A percentile compares a stretch with the other conserved stretches of the same genome.
Conservation (phyloP, 169 alveolate genomes). For the Plasmodium yoelii region DNA sequence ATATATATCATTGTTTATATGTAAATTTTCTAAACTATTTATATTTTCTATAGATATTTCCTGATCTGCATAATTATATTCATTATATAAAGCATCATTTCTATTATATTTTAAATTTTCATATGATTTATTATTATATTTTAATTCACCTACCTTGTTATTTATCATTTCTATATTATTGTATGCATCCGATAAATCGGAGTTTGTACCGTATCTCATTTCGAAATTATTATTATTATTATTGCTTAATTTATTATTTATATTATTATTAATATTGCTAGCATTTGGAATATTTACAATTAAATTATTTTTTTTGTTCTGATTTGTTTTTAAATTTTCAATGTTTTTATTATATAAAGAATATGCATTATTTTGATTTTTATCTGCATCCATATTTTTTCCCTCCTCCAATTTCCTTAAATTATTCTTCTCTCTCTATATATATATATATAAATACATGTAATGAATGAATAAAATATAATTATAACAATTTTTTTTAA, state of each 20-base stretch:
- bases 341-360: slow-evolving; percentile 13
- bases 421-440: neutral
- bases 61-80: neutral
- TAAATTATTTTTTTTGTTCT: slow-evolving; percentile 5
- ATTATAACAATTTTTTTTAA: too few species aligned
- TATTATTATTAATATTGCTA: slow-evolving; percentile 3
- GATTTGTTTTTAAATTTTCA: slow-evolving; percentile 9
- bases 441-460: too few species aligned
- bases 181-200: neutral
- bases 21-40: neutral
- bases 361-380: neutral
- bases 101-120: neutral
- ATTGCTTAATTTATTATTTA: neutral
- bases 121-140: neutral
- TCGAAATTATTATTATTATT: neutral
- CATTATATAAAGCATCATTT: neutral
- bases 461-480: too few species aligned
- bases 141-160: slow-evolving; percentile 3
- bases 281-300: too few species aligned
- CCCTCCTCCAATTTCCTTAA: neutral
- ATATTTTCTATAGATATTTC: too few species aligned
- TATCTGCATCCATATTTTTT: neutral
- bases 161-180: slow-evolving; percentile 3
- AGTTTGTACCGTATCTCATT: neutral
- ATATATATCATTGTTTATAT: neutral